phyloP scores from a whole-genome alignment of 257 asterid genomes.

The Striga asiatica region DNA sequence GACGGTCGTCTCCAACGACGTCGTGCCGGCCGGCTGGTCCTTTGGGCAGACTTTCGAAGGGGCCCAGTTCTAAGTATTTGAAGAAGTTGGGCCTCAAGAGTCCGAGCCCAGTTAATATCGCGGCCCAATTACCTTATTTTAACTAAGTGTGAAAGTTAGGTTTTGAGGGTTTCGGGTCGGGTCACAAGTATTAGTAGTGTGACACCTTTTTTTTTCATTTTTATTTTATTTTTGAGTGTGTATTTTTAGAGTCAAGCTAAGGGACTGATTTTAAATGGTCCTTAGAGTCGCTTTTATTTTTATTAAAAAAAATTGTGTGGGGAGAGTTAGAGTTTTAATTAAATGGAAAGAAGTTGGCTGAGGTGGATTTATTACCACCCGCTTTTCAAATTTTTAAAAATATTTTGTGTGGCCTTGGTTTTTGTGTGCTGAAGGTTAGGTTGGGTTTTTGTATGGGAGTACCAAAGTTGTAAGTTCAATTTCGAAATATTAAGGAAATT shows the following conservation, averaged over 20 bases:
- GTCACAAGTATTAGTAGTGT: constrained; percentile 38
- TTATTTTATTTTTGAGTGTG: too few relatives aligned
- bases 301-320: too few relatives aligned
- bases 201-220: constrained; percentile 3
- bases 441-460: neutral
- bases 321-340: too few relatives aligned
- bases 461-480: neutral
- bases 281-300: neutral
- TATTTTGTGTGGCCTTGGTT: neutral
- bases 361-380: neutral
- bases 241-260: too few relatives aligned
- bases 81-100: neutral
- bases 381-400: neutral
- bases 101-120: too few relatives aligned
- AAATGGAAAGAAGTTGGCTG: neutral
- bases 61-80: constrained; percentile 31
- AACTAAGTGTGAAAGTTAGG: too few relatives aligned
- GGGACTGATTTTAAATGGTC: constrained; percentile 46
- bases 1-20: constrained; percentile 43
- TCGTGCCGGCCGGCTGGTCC: constrained; percentile 63
- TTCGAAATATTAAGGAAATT: neutral
- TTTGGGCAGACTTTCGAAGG: constrained; percentile 75
- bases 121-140: too few relatives aligned
- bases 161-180: neutral
- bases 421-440: neutral